These are phyloP conservation scores for Cornus kousa DNA, from an alignment of 148 eudicot species.

Conservation along the genomic window DNA sequence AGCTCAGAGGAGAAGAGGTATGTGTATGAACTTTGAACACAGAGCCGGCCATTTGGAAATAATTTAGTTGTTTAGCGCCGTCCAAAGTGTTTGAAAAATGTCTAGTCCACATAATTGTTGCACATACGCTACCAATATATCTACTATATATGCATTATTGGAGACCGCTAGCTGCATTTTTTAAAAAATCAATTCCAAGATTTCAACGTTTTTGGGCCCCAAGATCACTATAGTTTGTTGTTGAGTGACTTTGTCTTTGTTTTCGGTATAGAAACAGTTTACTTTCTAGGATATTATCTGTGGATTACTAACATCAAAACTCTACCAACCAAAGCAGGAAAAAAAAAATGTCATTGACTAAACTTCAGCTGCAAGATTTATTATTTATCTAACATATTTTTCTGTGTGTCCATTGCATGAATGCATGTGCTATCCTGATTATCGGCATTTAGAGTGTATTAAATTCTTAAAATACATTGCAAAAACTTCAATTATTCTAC, in stretches of 20 bases:
- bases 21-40: background rate
- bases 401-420: no score
- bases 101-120: background rate
- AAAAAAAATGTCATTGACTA: background rate
- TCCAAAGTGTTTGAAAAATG: constrained; percentile 1
- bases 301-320: no score
- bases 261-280: no score
- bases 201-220: background rate
- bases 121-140: background rate
- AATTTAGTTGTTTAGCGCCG: background rate
- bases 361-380: no score
- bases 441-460: no score
- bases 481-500: no score
- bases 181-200: background rate
- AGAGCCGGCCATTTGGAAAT: no score
- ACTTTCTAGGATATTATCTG: no score
- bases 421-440: no score
- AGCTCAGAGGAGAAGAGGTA: background rate
- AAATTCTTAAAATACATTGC: no score
- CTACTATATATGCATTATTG: background rate
- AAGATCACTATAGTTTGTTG: background rate
- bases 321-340: background rate
- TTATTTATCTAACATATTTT: no score
- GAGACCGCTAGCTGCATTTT: background rate
- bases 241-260: background rate